Evolutionary conservation across 352 stramenopile genomes (phyloP).

Genomic region (Halophytophthora polymorphica): DNA sequence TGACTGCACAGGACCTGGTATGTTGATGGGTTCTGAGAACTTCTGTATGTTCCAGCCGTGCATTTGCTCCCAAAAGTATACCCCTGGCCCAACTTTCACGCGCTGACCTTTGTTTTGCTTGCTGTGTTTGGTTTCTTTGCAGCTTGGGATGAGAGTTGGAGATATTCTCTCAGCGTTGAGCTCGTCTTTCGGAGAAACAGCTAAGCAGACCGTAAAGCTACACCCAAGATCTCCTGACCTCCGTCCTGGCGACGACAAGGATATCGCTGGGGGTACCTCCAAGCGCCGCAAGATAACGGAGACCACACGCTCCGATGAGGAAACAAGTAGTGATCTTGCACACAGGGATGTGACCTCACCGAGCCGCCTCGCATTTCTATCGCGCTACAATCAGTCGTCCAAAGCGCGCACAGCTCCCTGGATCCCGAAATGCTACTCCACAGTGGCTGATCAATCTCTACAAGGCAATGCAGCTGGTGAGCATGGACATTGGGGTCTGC

Average conservation of each 20-base stretch:
- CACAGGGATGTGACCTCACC: neutral
- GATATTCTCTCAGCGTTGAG: constrained; percentile 7
- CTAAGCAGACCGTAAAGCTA: too few relatives aligned
- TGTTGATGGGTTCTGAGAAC: neutral
- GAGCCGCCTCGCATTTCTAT: constrained; percentile 10
- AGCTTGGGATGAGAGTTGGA: constrained; percentile 25
- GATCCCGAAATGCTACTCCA: constrained; percentile 15
- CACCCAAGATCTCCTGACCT: too few relatives aligned
- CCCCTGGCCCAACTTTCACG: neutral
- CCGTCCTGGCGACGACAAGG: neutral
- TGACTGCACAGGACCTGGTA: constrained; percentile 26
- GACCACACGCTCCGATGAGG: neutral
- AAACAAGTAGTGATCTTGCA: neutral
- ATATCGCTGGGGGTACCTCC: neutral
- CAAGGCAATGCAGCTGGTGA: constrained; percentile 11
- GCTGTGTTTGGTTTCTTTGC: neutral
- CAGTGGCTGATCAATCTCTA: neutral
- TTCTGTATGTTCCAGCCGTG: too few relatives aligned
- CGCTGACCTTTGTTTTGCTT: neutral
- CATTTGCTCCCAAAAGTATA: too few relatives aligned
- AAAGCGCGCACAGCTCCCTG: constrained; percentile 3
- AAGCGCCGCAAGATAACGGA: constrained; percentile 22
- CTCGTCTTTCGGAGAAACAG: neutral
- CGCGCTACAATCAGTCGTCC: constrained; percentile 31
- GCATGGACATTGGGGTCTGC: too few relatives aligned